Conservation (phyloP, 1,284 basidiomycete species). For the Ceratobasidium sp. region DNA sequence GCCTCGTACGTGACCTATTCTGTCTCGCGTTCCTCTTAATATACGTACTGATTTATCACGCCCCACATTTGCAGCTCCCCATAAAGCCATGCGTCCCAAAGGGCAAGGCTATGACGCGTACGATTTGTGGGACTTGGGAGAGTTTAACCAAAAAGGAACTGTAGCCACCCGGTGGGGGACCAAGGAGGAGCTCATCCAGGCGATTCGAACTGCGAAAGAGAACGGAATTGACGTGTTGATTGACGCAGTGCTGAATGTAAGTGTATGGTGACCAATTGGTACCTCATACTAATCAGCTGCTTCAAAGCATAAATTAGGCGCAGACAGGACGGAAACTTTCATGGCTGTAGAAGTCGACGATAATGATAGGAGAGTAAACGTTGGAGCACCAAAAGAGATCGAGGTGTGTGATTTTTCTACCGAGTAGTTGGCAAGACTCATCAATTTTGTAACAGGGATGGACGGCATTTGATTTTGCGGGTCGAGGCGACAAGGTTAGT, state of each 20-base stretch:
- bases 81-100: constrained; percentile 71
- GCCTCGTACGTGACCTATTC: constrained; percentile 58
- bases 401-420: constrained; percentile 61
- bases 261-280: constrained; percentile 48
- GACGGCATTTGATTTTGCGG: constrained; percentile 87
- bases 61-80: constrained; percentile 62
- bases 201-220: constrained; percentile 68
- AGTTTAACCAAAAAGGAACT: constrained; percentile 89
- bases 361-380: constrained; percentile 67
- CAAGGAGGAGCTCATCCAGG: constrained; percentile 78
- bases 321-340: constrained; percentile 81
- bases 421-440: background rate
- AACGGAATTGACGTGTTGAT: constrained; percentile 74
- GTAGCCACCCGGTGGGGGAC: constrained; percentile 91
- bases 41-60: background rate
- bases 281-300: background rate
- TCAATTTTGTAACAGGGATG: constrained; percentile 66
- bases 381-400: constrained; percentile 74
- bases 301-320: constrained; percentile 81
- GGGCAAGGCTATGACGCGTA: constrained; percentile 84
- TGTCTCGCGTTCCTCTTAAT: background rate
- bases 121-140: constrained; percentile 90
- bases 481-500: constrained; percentile 75
- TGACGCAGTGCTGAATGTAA: constrained; percentile 81
- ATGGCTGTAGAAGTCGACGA: constrained; percentile 79